Base-by-base conservation (phyloP, 2,329 filamentous ascomycete species). In the Aspergillus aculeatinus region DNA sequence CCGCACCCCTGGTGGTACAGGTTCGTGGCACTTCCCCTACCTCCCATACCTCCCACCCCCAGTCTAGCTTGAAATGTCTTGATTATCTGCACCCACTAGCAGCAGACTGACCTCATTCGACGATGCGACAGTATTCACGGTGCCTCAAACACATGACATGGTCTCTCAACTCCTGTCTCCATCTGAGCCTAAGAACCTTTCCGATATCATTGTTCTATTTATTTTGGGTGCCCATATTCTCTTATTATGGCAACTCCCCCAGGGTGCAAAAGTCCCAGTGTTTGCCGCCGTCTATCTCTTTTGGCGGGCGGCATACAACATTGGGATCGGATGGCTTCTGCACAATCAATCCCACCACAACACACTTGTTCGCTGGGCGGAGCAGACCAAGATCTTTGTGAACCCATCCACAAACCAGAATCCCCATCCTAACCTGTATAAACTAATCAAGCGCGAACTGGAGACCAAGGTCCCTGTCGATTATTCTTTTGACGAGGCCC, bases 121-220 rank as follows among this genome's bases (percentile, higher is more conserved):
- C 19, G 23, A 55, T 48, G 42, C n/a, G 27, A 55, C 50, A 98
- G 95, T 96, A 70, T 99, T 99, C 74, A 89, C 92, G 60, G 95
- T 99, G 57, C 95, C 95, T 51, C 89, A 92, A 63, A 99, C 95
- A 59, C 92, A 97, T 82, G 95, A 99, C 79, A 98, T 99, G 95
- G 94, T 99, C 68, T 96, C 94, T 55, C 95, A 98, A 79, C 85
- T 99, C 58, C 87, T 99, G 68, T 95, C 96, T 70, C 95, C 95
- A 55, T 90, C 90, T 67, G 90, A 98, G 74, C 92, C 95, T 56
- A 99, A 99, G 82, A 98, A 98, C 74, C 75, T 96, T 44, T 95
- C 92, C 62, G 95, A 99, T 77, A 79, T 87, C 60, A 73, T 89
- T 60, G 92, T 99, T 65, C 83, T 99, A 59, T 83, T 83, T 51